Conservation (phyloP, 345 rosid species). For the Eucalyptus globulus region DNA sequence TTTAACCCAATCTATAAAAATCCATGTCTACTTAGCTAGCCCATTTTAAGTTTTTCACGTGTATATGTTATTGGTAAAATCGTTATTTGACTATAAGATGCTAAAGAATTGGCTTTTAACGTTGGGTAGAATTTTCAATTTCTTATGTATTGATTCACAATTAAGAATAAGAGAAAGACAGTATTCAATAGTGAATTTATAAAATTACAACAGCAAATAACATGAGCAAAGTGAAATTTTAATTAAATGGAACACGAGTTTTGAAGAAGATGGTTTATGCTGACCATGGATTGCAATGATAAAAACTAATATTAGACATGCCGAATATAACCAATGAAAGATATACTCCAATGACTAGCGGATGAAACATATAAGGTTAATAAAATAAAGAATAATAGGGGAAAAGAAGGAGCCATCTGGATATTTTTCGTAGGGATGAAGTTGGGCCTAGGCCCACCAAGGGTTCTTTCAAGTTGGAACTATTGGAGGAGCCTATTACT, state of each 20-base stretch:
- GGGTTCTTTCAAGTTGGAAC: too few relatives aligned
- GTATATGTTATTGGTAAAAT: too few relatives aligned
- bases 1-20: too few relatives aligned
- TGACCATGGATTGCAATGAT: not conserved
- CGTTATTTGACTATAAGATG: not conserved
- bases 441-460: too few relatives aligned
- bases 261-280: not conserved
- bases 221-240: not conserved
- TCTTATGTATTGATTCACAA: not conserved
- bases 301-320: not conserved
- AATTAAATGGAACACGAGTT: not conserved
- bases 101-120: not conserved
- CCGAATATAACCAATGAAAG: not conserved
- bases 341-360: not conserved
- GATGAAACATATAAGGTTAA: too few relatives aligned
- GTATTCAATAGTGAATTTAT: not conserved
- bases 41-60: too few relatives aligned
- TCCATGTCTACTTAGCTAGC: not conserved
- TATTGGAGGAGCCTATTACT: too few relatives aligned
- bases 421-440: too few relatives aligned
- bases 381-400: too few relatives aligned
- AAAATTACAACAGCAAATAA: too few relatives aligned
- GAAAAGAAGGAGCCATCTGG: too few relatives aligned
- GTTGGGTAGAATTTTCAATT: not conserved
- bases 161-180: not conserved